Evolutionary conservation across 495 filamentous ascomycete species (phyloP).

Genomic region (Copromyces sp.): DNA sequence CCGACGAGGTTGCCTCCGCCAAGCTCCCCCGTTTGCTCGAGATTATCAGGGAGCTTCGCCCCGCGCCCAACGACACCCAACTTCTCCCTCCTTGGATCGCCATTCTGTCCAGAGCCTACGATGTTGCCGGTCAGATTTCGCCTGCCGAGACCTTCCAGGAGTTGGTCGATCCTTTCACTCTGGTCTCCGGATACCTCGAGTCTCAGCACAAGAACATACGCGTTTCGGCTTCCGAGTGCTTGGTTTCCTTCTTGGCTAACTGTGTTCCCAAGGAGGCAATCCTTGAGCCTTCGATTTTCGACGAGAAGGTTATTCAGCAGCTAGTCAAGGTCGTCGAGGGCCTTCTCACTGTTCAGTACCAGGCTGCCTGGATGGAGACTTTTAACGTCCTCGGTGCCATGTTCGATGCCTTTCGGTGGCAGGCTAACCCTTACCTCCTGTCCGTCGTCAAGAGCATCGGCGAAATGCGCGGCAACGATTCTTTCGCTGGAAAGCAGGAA

Average conservation of each 20-base stretch:
- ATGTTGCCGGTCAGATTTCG: slow-evolving; percentile 78
- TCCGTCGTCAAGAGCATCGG: slow-evolving; percentile 68
- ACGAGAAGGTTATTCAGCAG: slow-evolving; percentile 74
- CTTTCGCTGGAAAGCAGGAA: slow-evolving; percentile 90
- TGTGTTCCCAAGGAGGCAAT: slow-evolving; percentile 73
- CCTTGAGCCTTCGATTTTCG: slow-evolving; percentile 75
- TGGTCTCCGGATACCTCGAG: slow-evolving; percentile 67
- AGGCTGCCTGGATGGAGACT: slow-evolving; percentile 89
- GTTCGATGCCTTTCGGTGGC: slow-evolving; percentile 81
- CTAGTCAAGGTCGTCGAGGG: slow-evolving; percentile 55
- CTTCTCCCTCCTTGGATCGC: slow-evolving; percentile 93
- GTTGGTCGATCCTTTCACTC: slow-evolving; percentile 67
- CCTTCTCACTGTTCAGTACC: slow-evolving; percentile 80
- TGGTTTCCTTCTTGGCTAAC: slow-evolving; percentile 83
- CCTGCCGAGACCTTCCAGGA: slow-evolving; percentile 83
- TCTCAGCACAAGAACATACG: slow-evolving; percentile 87
- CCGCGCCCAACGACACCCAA: slow-evolving; percentile 83
- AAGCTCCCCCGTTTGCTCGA: slow-evolving; percentile 86
- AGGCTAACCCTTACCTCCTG: slow-evolving; percentile 61
- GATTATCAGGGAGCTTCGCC: slow-evolving; percentile 75
- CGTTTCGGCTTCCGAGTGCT: slow-evolving; percentile 84
- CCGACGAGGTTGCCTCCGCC: slow-evolving; percentile 66
- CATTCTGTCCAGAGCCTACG: slow-evolving; percentile 85
- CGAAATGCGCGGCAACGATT: slow-evolving; percentile 77
- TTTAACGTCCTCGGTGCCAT: slow-evolving; percentile 83